A percentile compares a stretch with the other conserved stretches of the same genome.
Evolutionary conservation across 2,329 filamentous ascomycete species (phyloP).

Genomic region (Paraconiothyrium brasiliense): DNA sequence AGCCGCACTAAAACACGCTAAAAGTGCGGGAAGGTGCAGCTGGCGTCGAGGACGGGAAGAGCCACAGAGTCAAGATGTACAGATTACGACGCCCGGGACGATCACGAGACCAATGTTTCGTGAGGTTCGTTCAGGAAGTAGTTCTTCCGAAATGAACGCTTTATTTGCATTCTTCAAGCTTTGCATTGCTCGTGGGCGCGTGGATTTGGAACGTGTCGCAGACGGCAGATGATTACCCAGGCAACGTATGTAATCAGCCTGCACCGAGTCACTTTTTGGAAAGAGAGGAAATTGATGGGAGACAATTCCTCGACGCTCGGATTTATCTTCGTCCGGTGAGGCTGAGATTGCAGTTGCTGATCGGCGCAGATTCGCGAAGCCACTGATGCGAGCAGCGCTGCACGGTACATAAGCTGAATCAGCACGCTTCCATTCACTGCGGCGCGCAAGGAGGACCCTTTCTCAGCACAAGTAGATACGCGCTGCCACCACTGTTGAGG

Average conservation of each 20-base stretch:
- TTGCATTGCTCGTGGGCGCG: background rate
- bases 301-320: background rate
- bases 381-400: background rate
- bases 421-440: background rate
- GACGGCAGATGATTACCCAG: background rate
- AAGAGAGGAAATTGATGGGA: background rate
- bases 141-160: background rate
- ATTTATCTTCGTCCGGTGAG: background rate
- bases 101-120: background rate
- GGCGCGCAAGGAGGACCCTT: background rate
- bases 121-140: background rate
- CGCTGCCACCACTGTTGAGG: background rate
- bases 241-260: background rate
- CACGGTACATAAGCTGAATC: conserved; percentile 1
- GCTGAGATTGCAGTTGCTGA: conserved; percentile 9
- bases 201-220: background rate
- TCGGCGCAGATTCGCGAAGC: background rate
- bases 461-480: background rate
- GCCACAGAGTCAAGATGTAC: background rate
- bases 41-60: background rate
- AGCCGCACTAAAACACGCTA: background rate
- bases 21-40: background rate
- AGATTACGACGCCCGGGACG: background rate
- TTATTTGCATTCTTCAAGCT: background rate
- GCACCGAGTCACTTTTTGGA: background rate